These are phyloP conservation scores for Sporisorium sorghi DNA, from an alignment of 1,284 basidiomycete species.

Conservation along the genomic window DNA sequence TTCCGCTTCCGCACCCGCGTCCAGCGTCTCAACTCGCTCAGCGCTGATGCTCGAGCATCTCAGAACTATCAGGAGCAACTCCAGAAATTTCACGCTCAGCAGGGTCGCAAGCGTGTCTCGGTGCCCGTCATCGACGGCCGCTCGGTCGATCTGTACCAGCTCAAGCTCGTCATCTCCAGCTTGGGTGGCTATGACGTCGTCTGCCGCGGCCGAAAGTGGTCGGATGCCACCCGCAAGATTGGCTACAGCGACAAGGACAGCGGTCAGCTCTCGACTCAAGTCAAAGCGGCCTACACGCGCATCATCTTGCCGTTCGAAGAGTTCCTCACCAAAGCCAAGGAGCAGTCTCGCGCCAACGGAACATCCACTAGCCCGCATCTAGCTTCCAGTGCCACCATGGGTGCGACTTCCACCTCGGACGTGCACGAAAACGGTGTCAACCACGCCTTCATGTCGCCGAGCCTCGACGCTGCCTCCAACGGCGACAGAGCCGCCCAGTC, in stretches of 20 bases:
- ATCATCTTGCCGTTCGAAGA: constrained; percentile 95
- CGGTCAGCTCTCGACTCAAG: constrained; percentile 83
- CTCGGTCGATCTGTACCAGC: constrained; percentile 88
- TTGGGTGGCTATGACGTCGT: constrained; percentile 86
- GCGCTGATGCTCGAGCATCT: constrained; percentile 94
- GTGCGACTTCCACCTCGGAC: constrained; percentile 6
- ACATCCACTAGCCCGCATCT: constrained; percentile 28
- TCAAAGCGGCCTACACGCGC: constrained; percentile 88
- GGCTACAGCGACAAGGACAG: constrained; percentile 76
- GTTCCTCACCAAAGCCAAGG: constrained; percentile 75
- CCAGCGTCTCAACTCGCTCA: constrained; percentile 94
- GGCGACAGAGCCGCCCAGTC: constrained; percentile 14
- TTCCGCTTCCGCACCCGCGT: constrained; percentile 96
- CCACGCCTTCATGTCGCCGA: constrained; percentile 33
- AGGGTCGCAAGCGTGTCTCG: constrained; percentile 77
- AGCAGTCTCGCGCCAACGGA: constrained; percentile 50
- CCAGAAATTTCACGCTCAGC: constrained; percentile 74
- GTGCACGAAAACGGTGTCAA: constrained; percentile 13
- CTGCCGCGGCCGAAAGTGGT: constrained; percentile 85
- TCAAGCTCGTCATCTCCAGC: constrained; percentile 89
- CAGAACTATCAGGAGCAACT: constrained; percentile 97
- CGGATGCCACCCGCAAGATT: constrained; percentile 81
- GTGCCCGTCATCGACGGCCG: constrained; percentile 93
- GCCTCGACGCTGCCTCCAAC: constrained; percentile 24
- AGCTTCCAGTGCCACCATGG: constrained; percentile 32